These are phyloP conservation scores for Lavandula angustifolia DNA, from an alignment of 257 asterid genomes.

Conservation along the genomic window DNA sequence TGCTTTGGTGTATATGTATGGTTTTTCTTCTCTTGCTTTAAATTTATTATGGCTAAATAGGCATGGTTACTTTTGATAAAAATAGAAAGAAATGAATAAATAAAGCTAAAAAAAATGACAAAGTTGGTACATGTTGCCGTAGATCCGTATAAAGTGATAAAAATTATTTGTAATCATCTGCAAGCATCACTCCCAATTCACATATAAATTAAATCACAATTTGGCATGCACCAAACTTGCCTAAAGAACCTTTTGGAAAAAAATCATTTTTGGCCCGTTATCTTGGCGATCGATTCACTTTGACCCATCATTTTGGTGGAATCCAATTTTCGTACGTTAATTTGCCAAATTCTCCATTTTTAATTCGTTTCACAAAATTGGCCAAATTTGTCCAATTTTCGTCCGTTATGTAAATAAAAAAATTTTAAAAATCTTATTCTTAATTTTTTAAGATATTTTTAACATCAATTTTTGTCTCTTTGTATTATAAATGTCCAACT, in stretches of 20 bases:
- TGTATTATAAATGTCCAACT: too few relatives aligned
- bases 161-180: not conserved
- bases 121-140: conserved; percentile 33
- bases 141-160: conserved; percentile 27
- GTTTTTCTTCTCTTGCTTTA: not conserved
- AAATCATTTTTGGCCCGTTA: too few relatives aligned
- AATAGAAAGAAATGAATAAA: conserved; percentile 8
- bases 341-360: too few relatives aligned
- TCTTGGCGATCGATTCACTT: too few relatives aligned
- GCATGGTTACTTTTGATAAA: conserved; percentile 21
- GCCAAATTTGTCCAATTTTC: too few relatives aligned
- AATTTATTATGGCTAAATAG: not conserved
- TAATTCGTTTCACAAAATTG: too few relatives aligned
- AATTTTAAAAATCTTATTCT: too few relatives aligned
- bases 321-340: too few relatives aligned
- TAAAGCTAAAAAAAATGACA: not conserved
- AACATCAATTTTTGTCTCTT: too few relatives aligned
- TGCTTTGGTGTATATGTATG: not conserved
- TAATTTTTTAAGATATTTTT: too few relatives aligned
- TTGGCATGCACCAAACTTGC: conserved; percentile 22
- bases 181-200: not conserved
- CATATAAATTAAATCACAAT: conserved; percentile 8
- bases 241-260: not conserved
- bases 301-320: too few relatives aligned
- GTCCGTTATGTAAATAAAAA: too few relatives aligned